Evolutionary conservation across 345 rosid species (phyloP), one percentile per base, ranked within the genome.

Genomic region (Brassica rapa): DNA sequence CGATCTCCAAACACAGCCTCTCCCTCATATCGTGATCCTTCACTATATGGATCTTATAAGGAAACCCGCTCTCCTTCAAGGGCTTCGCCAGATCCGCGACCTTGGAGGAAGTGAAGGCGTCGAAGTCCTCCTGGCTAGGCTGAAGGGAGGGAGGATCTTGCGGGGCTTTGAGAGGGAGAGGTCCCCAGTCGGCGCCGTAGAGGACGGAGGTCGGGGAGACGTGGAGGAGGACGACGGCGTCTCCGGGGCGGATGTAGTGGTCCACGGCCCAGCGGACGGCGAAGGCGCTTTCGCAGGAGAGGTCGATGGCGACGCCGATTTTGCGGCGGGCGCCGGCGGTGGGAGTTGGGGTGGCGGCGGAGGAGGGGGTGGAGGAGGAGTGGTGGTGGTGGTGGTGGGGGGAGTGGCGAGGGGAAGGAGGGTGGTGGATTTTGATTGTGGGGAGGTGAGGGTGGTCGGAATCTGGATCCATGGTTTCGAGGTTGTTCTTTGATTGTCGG

Each of bases 141-240:
- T 81, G 78, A 77, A 79, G 81, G 1, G 67, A 27, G 0, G n/a
- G 11, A 41, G 49, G 5, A 11, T 11, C 1, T 43, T 10, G 53
- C 6, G 53, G 9, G 10, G 75, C 79, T 19, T 80, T 86, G 79
- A 82, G 86, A 67, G 96, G 89, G 21, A 90, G 90, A 3, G 98
- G 97, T 33, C 97, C 99, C 98, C 98, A 93, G 66, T 95, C 99
- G 62, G 99, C 99, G 67, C 99, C 99, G 78, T 84, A 93, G 64
- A 95, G 94, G 35, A 91, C 94, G 77, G 96, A 91, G 67, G 98
- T 95, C 1, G 99, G 96, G 46, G 96, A 88, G n/a, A 95, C 99
- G 77, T 93, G 99, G 86, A 95, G 89, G 66, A 95, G 88, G 82
- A 95, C 77, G 79, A 93, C 97, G 46, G 94, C 94, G 71, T 94